phyloP scores from a whole-genome alignment of 192 early-diverging fungal genomes.

The Mortierella hygrophila region DNA sequence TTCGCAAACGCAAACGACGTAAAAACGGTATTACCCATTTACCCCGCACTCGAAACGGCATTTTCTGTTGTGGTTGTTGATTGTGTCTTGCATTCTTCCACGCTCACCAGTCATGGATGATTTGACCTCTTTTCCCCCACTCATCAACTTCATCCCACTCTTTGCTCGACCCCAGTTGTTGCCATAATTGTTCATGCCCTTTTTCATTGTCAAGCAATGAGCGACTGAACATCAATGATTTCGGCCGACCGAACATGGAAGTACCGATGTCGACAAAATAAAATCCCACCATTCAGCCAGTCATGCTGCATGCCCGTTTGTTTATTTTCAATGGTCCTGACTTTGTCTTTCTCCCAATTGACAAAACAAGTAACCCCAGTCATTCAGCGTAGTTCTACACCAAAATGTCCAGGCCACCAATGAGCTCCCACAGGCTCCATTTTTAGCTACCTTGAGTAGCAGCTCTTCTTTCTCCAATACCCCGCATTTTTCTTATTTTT shows the following conservation, averaged over 20 bases:
- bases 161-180: not conserved
- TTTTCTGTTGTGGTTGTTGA: no score
- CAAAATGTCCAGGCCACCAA: not conserved
- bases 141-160: not conserved
- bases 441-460: not conserved
- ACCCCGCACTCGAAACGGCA: no score
- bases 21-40: not conserved
- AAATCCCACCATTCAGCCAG: not conserved
- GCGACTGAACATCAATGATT: not conserved
- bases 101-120: no score
- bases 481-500: not conserved
- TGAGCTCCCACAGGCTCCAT: not conserved
- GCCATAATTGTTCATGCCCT: not conserved
- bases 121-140: no score
- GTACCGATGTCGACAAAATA: not conserved
- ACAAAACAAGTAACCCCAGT: not conserved
- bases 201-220: not conserved
- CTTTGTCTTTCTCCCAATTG: not conserved
- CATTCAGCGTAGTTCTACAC: not conserved
- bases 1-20: not conserved
- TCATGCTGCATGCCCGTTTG: not conserved
- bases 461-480: not conserved
- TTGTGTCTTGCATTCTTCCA: no score
- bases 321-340: not conserved
- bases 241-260: slow-evolving; percentile 5